Evolutionary conservation across 73 alveolate genomes (phyloP), one percentile per base, ranked within the genome.

Genomic region (Paramecium sonneborni): DNA sequence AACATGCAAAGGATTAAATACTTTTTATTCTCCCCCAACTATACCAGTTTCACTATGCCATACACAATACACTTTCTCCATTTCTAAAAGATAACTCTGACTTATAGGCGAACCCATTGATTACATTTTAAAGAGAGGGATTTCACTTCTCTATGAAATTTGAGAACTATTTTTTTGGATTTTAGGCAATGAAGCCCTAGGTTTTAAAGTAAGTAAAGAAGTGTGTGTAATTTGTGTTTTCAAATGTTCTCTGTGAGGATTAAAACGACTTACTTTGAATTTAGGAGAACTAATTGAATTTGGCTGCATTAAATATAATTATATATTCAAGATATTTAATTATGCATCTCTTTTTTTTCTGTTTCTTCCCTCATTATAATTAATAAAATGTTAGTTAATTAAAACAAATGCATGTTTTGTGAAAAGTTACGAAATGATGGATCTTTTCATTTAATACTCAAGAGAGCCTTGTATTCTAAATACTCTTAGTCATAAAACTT

Each of bases 401-500:
- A 62, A 62, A 62, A 9, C 10, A 62, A 62, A 24, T 74, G 87
- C 38, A 35, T 74, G 38, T 74, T 74, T 37, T 74, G 68, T 18
- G 35, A 37, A 23, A 74, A 74, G 20, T 30, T 34, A 12, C 67
- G 44, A 23, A 37, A 28, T 11, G 87, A 74, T 39, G 87, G 87
- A 11, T 74, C 68, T 3, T 74, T 74, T 74, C 37, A 34, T 20
- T 35, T 74, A 6, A 74, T 74, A 7, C 44, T 74, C 12, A 74
- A 39, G 58, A 28, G 87, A 39, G 87, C 87, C 44, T 39, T 74
- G 57, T 74, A 74, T 74, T 74, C 68, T 10, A 79, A 79, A 23
- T 79, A 79, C 43, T 43, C 76, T 20, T 15, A 79, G 21, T 79
- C 90, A 24, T 6, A 79, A 23, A 79, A 79, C 74, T 79, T 43